phyloP scores from a whole-genome alignment of 805 yeast genomes.

The Metschnikowia noctiluminum region DNA sequence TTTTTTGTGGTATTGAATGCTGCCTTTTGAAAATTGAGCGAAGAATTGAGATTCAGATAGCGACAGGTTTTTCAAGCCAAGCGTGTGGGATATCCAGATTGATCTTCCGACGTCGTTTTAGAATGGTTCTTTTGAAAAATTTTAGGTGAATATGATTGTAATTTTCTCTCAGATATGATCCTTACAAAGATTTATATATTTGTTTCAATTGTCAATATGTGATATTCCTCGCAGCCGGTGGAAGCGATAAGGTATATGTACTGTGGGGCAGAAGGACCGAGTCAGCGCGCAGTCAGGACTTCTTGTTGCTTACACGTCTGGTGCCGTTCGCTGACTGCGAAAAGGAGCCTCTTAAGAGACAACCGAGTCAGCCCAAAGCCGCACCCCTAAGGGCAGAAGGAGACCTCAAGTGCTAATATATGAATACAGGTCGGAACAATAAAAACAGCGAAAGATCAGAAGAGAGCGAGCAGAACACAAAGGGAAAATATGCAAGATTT shows the following conservation, averaged over 20 bases:
- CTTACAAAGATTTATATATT: no score
- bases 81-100: no score
- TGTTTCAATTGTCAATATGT: no score
- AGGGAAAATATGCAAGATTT: no score
- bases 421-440: no score
- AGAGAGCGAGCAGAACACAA: no score
- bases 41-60: no score
- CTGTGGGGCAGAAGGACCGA: conserved; percentile 4
- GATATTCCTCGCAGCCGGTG: neutral
- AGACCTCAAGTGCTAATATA: no score
- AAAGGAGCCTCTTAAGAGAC: neutral
- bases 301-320: no score
- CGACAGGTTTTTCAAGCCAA: no score
- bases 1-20: neutral
- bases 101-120: no score
- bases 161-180: neutral
- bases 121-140: no score
- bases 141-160: neutral
- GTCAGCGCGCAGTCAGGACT: conserved; percentile 8
- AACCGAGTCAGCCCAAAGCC: neutral
- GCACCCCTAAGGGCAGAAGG: neutral
- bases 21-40: neutral
- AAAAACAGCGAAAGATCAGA: neutral
- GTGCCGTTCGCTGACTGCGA: conserved; percentile 4
- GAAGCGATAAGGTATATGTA: conserved; percentile 1